Evolutionary conservation across 2,329 filamentous ascomycete genomes (phyloP).

Genomic region (Apiospora sp.): DNA sequence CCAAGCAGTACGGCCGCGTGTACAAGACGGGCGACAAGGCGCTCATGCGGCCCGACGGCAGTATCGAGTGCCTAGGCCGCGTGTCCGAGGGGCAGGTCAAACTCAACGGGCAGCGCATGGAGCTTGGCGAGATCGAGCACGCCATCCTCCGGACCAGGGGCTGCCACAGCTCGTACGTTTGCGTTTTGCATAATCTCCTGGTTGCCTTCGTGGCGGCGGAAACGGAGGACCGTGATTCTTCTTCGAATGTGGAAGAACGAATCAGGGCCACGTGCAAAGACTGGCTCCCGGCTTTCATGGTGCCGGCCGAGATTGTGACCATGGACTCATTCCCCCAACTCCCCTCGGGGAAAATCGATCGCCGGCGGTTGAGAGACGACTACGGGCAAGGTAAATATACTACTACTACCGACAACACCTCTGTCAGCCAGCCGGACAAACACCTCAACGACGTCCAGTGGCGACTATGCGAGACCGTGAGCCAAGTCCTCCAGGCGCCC

Average conservation of each 20-base stretch:
- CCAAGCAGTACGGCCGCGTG: constrained; percentile 35
- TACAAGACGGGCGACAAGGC: constrained; percentile 46
- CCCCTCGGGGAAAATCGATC: constrained; percentile 85
- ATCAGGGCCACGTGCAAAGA: constrained; percentile 68
- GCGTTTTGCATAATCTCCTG: constrained; percentile 73
- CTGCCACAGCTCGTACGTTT: constrained; percentile 71
- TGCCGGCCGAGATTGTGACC: constrained; percentile 76
- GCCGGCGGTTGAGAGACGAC: constrained; percentile 65
- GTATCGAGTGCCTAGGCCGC: constrained; percentile 47
- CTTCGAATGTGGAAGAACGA: constrained; percentile 44
- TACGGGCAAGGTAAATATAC: constrained; percentile 47
- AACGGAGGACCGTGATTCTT: constrained; percentile 30
- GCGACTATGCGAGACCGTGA: constrained; percentile 43
- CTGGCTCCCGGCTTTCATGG: constrained; percentile 86
- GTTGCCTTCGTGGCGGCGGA: constrained; percentile 76
- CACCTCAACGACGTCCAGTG: constrained; percentile 43
- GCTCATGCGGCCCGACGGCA: constrained; percentile 37
- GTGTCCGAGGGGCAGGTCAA: constrained; percentile 64
- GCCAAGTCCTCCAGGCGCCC: constrained; percentile 36
- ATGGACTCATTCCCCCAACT: constrained; percentile 74
- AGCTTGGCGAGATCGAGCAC: constrained; percentile 60
- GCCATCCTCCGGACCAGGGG: constrained; percentile 67
- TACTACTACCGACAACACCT: too few species aligned
- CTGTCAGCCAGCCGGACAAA: constrained; percentile 27
- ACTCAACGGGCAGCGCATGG: constrained; percentile 55